Base-by-base conservation (phyloP, 164 flowering plant genomes). In the Umbellularia californica region DNA sequence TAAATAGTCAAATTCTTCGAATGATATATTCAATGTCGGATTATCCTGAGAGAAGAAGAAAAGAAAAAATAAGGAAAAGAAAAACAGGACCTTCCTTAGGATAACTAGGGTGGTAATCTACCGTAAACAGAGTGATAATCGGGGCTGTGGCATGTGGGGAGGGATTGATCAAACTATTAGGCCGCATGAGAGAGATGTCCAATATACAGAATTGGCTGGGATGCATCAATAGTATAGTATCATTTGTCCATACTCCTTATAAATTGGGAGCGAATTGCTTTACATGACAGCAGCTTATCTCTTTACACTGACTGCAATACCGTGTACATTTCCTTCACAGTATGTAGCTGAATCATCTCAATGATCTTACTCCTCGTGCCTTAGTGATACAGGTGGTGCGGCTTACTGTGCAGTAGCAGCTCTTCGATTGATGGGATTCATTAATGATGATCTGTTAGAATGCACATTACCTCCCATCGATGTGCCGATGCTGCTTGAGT, bases 401-500 rank as follows among this genome's bases (percentile, higher is more conserved):
- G 89, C 97, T 2, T 96, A 91, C 75, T 94, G 99, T 85, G 98
- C 97, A 69, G 86, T 96, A 75, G 94, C 99, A 70, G 90, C 97
- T 83, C 93, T 96, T 30, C 84, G 76, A 35, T 80, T 96, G 86
- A 93, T 96, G 99, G 99, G 99, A 50, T 91, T 83, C 73, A 79
- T 96, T 66, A 87, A 85, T 81, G 90, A 88, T 70, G 85, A 87
- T 72, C 23, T 78, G 74, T 73, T 92, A 67, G 75, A 58, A 58
- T 65, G 72, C 15, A 65, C 85, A 76, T 77, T 84, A 76, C 83
- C 88, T 69, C 20, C 80, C 30, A 84, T 93, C 52, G 67, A 93
- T 60, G 75, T 88, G 69, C 87, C 89, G 28, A 68, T 86, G 87
- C 81, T 96, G 72, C 84, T 95, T 62, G 87, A 88, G 74, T 96